phyloP scores from a whole-genome alignment of 192 early-diverging fungal genomes.

The Phycomyces blakesleeanus region DNA sequence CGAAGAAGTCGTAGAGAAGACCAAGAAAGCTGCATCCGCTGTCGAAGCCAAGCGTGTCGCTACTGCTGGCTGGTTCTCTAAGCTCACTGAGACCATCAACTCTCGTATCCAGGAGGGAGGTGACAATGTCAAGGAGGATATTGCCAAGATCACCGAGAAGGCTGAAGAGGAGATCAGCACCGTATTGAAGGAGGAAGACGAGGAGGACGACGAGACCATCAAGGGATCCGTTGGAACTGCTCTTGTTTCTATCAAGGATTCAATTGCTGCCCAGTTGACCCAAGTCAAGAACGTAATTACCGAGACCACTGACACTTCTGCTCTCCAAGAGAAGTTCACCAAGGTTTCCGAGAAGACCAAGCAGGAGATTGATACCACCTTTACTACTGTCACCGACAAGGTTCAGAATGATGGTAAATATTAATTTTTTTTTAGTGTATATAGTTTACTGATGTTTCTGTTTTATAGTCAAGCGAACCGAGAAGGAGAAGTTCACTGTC shows the following conservation, averaged over 20 bases:
- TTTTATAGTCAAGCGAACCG: not conserved
- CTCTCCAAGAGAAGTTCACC: not conserved
- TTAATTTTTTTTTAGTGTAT: not conserved
- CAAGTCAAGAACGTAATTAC: conserved; percentile 2
- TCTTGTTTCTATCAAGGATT: no score
- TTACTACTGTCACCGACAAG: not conserved
- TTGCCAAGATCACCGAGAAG: conserved; percentile 3
- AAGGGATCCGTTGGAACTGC: not conserved
- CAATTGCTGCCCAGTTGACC: not conserved
- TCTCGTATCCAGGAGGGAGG: conserved; percentile 15
- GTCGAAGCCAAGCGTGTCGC: conserved; percentile 8
- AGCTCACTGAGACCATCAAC: not conserved
- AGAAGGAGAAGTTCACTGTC: conserved; percentile 2
- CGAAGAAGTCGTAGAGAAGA: conserved; percentile 8
- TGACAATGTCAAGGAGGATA: conserved; percentile 11
- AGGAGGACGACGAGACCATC: conserved; percentile 1
- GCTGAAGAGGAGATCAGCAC: conserved; percentile 2
- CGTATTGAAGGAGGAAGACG: conserved; percentile 15
- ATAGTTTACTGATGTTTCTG: not conserved
- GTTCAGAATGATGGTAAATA: conserved; percentile 3
- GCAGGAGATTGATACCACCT: conserved; percentile 1
- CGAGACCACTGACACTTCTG: conserved; percentile 7
- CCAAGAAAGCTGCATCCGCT: conserved; percentile 7
- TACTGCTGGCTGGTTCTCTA: not conserved
- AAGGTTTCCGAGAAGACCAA: conserved; percentile 5